These are phyloP conservation scores for Stenogyne calaminthoides DNA, from an alignment of 305 asterid genomes.

Conservation along the genomic window DNA sequence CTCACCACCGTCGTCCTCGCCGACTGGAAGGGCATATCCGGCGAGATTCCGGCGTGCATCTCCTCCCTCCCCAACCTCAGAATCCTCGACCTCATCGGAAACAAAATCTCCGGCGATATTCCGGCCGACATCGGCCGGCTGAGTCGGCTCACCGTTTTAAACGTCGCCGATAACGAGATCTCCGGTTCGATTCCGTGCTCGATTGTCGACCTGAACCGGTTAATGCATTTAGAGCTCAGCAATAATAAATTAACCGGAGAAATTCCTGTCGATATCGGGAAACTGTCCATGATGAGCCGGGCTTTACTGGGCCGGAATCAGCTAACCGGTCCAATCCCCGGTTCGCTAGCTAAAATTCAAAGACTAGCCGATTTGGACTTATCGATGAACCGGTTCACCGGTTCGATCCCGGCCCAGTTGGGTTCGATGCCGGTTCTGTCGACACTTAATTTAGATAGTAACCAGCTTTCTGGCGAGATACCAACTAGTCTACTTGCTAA, in stretches of 20 bases:
- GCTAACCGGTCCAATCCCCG: conserved; percentile 70
- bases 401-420: conserved; percentile 64
- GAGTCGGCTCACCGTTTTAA: conserved; percentile 63
- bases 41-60: conserved; percentile 75
- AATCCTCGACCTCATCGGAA: conserved; percentile 78
- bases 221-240: conserved; percentile 79
- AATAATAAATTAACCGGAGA: conserved; percentile 62
- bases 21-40: conserved; percentile 89
- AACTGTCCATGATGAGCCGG: conserved; percentile 83
- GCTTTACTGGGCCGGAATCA: conserved; percentile 68
- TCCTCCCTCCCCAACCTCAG: conserved; percentile 59
- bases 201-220: conserved; percentile 53
- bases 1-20: conserved; percentile 81
- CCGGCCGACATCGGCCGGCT: conserved; percentile 71
- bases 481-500: conserved; percentile 51
- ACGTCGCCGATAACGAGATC: conserved; percentile 79
- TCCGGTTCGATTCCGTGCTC: conserved; percentile 65
- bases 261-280: conserved; percentile 72
- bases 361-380: conserved; percentile 83
- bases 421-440: conserved; percentile 92
- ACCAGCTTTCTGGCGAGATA: conserved; percentile 57
- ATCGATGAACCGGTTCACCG: conserved; percentile 68
- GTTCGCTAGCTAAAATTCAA: conserved; percentile 51
- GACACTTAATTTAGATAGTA: conserved; percentile 66
- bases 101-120: conserved; percentile 70